These are phyloP conservation scores for Aegilops speltoides DNA, from an alignment of 176 grass and related monocot species.

Conservation along the genomic window DNA sequence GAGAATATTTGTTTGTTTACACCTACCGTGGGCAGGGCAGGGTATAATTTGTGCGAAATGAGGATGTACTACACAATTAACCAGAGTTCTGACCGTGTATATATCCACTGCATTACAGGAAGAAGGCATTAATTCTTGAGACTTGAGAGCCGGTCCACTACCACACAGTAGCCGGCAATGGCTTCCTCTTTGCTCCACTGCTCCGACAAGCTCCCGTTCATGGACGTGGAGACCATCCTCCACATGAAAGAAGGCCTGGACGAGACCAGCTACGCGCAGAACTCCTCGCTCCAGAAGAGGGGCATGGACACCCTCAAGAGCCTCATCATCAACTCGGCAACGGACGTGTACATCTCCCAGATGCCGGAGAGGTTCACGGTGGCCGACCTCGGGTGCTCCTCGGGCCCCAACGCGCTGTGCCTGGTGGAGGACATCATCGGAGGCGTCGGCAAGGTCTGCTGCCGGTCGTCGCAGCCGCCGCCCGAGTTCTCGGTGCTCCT, in stretches of 20 bases:
- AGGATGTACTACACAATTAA: not conserved
- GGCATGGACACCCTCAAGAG: slow-evolving; percentile 69
- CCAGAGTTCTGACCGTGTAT: slow-evolving; percentile 31
- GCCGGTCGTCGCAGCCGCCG: slow-evolving; percentile 40
- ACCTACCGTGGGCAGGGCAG: not conserved
- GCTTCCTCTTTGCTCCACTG: slow-evolving; percentile 58
- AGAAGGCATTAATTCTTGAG: slow-evolving; percentile 1
- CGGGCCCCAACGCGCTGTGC: slow-evolving; percentile 78
- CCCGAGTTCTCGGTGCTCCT: slow-evolving; percentile 96
- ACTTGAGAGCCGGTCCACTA: not conserved
- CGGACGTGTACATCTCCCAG: slow-evolving; percentile 62
- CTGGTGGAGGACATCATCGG: slow-evolving; percentile 71
- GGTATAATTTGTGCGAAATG: not conserved
- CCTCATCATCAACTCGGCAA: slow-evolving; percentile 63
- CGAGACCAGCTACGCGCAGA: slow-evolving; percentile 92
- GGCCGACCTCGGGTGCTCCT: slow-evolving; percentile 90
- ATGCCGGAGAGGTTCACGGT: slow-evolving; percentile 74
- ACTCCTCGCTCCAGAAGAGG: slow-evolving; percentile 93
- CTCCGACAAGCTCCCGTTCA: slow-evolving; percentile 46
- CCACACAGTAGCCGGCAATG: slow-evolving; percentile 44
- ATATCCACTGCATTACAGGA: slow-evolving; percentile 22
- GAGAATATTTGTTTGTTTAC: slow-evolving; percentile 5
- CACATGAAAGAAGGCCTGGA: slow-evolving; percentile 93
- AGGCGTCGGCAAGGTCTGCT: slow-evolving; percentile 49
- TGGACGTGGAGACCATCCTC: slow-evolving; percentile 89